Percentiles rank a stretch among this genome's conserved stretches.
These are phyloP conservation scores for Lodderomyces pseudojiufengensis DNA, from an alignment of 1,139 yeast species.

Conservation along the genomic window DNA sequence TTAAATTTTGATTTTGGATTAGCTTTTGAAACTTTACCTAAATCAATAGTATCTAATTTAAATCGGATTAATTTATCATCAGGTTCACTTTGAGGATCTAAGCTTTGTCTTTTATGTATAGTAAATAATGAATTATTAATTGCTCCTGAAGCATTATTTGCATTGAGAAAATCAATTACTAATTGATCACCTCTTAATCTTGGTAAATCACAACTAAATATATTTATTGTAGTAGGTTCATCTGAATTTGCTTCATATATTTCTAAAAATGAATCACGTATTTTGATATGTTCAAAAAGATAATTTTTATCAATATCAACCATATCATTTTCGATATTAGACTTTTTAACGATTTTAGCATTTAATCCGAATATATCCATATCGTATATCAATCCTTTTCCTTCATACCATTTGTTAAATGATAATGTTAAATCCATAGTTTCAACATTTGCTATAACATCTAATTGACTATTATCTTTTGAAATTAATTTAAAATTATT, in stretches of 20 bases:
- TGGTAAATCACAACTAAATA: conserved; percentile 65
- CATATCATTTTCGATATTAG: conserved; percentile 22
- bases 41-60: conserved; percentile 61
- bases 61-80: conserved; percentile 51
- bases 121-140: conserved; percentile 72
- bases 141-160: conserved; percentile 67
- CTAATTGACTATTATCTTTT: conserved; percentile 14
- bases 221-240: conserved; percentile 47
- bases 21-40: conserved; percentile 38
- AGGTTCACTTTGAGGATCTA: conserved; percentile 22
- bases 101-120: conserved; percentile 53
- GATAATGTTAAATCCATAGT: conserved; percentile 57
- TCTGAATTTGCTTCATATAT: conserved; percentile 25
- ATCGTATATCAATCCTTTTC: conserved; percentile 62
- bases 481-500: conserved; percentile 43
- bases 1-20: conserved; percentile 49
- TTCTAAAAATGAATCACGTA: conserved; percentile 54
- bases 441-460: conserved; percentile 44
- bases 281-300: conserved; percentile 47
- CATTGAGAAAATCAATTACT: conserved; percentile 63
- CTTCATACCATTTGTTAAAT: conserved; percentile 66
- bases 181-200: conserved; percentile 55
- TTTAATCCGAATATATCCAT: conserved; percentile 59
- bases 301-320: conserved; percentile 39
- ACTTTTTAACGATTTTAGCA: conserved; percentile 41